A percentile compares a stretch with the other conserved stretches of the same genome.
phyloP scores from a whole-genome alignment of 2,329 filamentous ascomycete genomes.

The Sclerotinia subarctica region DNA sequence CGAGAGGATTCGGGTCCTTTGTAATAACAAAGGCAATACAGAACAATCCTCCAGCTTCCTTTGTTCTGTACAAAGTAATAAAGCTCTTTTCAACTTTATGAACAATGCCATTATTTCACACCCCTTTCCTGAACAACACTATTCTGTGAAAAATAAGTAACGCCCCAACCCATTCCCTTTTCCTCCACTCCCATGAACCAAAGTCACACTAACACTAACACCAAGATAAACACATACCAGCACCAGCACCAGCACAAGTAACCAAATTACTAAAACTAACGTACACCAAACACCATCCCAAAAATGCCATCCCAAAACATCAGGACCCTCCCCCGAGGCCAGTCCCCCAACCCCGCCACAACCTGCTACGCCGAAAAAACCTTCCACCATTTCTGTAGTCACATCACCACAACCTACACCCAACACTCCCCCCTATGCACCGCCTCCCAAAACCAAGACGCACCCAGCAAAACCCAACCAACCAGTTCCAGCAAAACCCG shows the following conservation, averaged over 20 bases:
- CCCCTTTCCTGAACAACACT: not conserved
- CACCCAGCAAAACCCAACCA: not conserved
- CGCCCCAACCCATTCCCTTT: not conserved
- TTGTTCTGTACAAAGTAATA: not conserved
- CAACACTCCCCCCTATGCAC: not conserved
- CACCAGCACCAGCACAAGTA: not conserved
- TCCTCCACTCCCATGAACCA: not conserved
- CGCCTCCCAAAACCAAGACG: not conserved
- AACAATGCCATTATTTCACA: not conserved
- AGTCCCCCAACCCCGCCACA: not conserved
- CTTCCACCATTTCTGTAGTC: not conserved
- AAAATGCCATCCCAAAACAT: not conserved
- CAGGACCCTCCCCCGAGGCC: too few species aligned
- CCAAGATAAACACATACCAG: not conserved
- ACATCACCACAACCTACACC: not conserved
- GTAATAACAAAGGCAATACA: not conserved
- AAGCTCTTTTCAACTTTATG: not conserved
- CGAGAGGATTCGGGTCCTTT: not conserved
- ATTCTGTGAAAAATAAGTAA: not conserved
- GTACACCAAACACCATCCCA: not conserved
- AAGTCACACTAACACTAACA: not conserved
- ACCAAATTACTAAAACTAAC: not conserved
- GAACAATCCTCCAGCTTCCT: not conserved
- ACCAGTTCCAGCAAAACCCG: not conserved
- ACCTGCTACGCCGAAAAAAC: not conserved